Percentiles rank a stretch among this genome's conserved stretches.
Evolutionary conservation across 176 grass and related monocot genomes (phyloP).

Genomic region (Hordeum marinum): DNA sequence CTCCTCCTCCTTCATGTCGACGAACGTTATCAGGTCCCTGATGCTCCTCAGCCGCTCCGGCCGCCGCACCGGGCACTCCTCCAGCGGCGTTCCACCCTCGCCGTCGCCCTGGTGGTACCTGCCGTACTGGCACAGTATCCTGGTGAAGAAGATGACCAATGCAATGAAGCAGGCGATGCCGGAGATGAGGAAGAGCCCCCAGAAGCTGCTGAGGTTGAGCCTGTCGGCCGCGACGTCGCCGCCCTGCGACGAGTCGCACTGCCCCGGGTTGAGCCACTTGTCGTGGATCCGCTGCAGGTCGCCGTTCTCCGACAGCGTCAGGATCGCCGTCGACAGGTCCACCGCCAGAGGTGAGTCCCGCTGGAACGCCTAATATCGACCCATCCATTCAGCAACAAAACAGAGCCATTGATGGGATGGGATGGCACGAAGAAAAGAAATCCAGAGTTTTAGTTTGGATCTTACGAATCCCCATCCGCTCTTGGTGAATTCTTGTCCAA

Average conservation of each 20-base stretch:
- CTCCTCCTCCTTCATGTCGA: slow-evolving; percentile 88
- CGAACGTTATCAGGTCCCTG: slow-evolving; percentile 59
- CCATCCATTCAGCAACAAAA: neutral
- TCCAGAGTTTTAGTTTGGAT: neutral
- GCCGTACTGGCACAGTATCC: slow-evolving; percentile 61
- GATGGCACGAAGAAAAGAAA: neutral
- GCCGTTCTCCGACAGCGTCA: slow-evolving; percentile 82
- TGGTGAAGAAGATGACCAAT: slow-evolving; percentile 50
- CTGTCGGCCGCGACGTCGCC: slow-evolving; percentile 18
- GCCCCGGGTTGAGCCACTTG: slow-evolving; percentile 63
- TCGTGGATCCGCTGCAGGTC: slow-evolving; percentile 94
- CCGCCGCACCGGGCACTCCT: slow-evolving; percentile 28
- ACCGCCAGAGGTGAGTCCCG: slow-evolving; percentile 78
- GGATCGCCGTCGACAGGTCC: slow-evolving; percentile 90
- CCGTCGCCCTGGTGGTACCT: slow-evolving; percentile 21
- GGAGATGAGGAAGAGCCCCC: slow-evolving; percentile 84
- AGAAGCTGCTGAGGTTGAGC: slow-evolving; percentile 65
- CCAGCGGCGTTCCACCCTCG: neutral
- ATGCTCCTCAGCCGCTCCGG: slow-evolving; percentile 49
- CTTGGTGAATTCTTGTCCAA: slow-evolving; percentile 94
- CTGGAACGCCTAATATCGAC: slow-evolving; percentile 62
- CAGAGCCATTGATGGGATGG: neutral
- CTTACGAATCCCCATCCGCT: slow-evolving; percentile 94
- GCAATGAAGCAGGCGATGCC: slow-evolving; percentile 65
- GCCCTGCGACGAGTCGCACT: slow-evolving; percentile 33